Percentiles rank a stretch among this genome's conserved stretches.
These are phyloP conservation scores for Rhipidocladum racemiflorum DNA, from an alignment of 176 grass and related monocot genomes.

Conservation along the genomic window DNA sequence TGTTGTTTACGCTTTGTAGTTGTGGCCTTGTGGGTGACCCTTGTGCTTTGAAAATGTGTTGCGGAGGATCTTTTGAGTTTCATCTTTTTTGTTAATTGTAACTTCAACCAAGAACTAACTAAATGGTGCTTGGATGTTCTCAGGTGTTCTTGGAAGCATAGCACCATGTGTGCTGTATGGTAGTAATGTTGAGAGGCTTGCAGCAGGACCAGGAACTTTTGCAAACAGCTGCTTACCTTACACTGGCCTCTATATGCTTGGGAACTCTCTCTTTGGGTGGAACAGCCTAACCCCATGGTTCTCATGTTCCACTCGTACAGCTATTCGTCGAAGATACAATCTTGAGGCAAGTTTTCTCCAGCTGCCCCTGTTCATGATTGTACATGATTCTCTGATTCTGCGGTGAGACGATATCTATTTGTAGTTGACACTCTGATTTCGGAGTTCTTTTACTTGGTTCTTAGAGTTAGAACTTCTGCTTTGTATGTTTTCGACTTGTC, in stretches of 20 bases:
- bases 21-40: not conserved
- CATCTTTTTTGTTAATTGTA: not conserved
- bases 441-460: not conserved
- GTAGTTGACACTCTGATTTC: not conserved
- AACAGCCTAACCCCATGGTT: slow-evolving; percentile 86
- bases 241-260: slow-evolving; percentile 73
- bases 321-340: slow-evolving; percentile 78
- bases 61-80: not conserved
- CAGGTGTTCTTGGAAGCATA: slow-evolving; percentile 80
- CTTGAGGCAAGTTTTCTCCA: slow-evolving; percentile 60
- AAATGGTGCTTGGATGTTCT: slow-evolving; percentile 23
- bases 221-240: slow-evolving; percentile 82
- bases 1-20: not conserved
- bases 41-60: not conserved
- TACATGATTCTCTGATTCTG: not conserved
- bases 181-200: slow-evolving; percentile 79
- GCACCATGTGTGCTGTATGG: slow-evolving; percentile 84
- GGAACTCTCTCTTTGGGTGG: slow-evolving; percentile 86
- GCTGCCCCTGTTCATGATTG: not conserved
- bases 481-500: not conserved
- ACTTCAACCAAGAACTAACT: not conserved
- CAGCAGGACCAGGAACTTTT: slow-evolving; percentile 56
- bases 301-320: slow-evolving; percentile 61
- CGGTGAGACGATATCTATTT: not conserved
- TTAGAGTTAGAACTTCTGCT: not conserved